A percentile compares a stretch with the other conserved stretches of the same genome.
Conservation (phyloP, 768 basidiomycete species). For the Leccinum obscurum region DNA sequence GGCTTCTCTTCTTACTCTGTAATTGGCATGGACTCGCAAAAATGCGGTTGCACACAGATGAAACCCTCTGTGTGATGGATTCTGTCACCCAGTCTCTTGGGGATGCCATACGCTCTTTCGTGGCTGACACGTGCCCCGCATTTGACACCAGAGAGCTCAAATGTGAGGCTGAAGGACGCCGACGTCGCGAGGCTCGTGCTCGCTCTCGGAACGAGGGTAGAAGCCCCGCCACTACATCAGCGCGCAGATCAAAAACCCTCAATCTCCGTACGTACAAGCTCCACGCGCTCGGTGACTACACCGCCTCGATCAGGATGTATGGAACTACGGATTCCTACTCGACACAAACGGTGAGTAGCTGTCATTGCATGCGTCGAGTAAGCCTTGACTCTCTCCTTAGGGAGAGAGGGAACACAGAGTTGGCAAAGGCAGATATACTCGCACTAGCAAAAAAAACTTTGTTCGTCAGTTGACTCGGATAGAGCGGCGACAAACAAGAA, state of each 20-base stretch:
- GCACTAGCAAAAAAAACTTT: neutral
- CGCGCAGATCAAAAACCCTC: neutral
- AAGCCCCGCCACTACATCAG: neutral
- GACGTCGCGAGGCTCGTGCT: neutral
- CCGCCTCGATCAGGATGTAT: neutral
- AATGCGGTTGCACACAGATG: neutral
- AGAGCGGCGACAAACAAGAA: neutral
- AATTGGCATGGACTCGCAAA: neutral
- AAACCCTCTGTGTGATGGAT: neutral
- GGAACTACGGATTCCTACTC: neutral
- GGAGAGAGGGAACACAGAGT: neutral
- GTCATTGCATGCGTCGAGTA: neutral
- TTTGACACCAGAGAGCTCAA: neutral
- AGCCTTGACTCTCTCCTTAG: neutral
- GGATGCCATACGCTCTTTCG: neutral
- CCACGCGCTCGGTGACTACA: neutral
- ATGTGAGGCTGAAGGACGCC: neutral
- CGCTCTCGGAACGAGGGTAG: neutral
- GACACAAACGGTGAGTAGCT: neutral
- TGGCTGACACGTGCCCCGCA: neutral
- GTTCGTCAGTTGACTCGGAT: neutral
- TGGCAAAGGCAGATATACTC: neutral
- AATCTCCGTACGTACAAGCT: neutral
- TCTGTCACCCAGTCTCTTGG: neutral
- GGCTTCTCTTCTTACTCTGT: neutral